Base-by-base conservation (phyloP, 805 yeast genomes). In the Clavispora vitiphila region DNA sequence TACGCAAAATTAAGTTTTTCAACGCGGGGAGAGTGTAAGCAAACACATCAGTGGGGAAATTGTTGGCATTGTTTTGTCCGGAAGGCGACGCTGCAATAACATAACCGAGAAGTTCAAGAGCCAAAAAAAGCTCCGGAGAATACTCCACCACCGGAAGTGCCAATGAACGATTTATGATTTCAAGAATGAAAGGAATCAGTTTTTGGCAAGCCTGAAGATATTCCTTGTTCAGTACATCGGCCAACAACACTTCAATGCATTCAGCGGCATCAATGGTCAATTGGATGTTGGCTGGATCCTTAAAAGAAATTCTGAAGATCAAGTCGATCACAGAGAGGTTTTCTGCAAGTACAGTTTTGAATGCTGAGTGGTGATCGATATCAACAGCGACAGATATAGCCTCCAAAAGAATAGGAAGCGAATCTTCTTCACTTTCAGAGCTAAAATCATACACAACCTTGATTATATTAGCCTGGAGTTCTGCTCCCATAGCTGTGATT, bases 231-330 rank as follows among this genome's bases (percentile, higher is more conserved):
- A 74, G 61, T 8, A 83, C 62, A 18, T 64, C 68, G 3, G 61
- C 64, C n/a, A 88, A 63, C 19, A 89, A 61, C 23, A 72, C 75
- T 20, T 76, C 78, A 25, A 90, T 64, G 46, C 88, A 80, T 37
- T 86, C 95, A 25, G 80, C 70, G 1, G 89, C 72, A 43, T 83
- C 87, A 0, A 79, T 67, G 3, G 75, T 75, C 16, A 86, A 67
- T 48, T 86, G 86, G 31, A 86, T 67, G 53, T 89, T 87, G 0
- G 89, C 73, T 0, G 93, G 77, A 54, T 86, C 91, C 49, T 80
- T 81, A 40, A 78, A 77, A 0, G 91, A 82, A 12, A 87, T 72
- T 6, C 72, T 63, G 46, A 87, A 72, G 5, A 89, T 68, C 40
- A 88, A 58, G 27, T 72, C 72, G 5, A 86, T 65, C 8, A 83